Percentiles rank a stretch among this genome's conserved stretches.
Evolutionary conservation across 1,284 basidiomycete species (phyloP).

Genomic region (Athelia sp.): DNA sequence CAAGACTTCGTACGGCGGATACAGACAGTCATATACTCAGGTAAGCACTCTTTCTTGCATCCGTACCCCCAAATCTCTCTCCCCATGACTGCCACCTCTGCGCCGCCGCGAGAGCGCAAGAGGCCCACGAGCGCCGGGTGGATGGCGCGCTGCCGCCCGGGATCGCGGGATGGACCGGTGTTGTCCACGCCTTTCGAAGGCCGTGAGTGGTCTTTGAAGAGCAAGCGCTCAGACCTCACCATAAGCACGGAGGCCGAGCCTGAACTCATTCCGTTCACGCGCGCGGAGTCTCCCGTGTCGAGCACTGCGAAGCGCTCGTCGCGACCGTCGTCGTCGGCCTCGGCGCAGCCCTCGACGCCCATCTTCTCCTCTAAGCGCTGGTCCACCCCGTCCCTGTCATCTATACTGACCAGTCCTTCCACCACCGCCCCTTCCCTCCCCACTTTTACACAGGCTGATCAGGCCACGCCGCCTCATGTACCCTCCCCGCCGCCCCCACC

Average conservation of each 20-base stretch:
- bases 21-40: neutral
- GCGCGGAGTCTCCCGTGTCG: neutral
- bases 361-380: neutral
- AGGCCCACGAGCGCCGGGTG: neutral
- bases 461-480: neutral
- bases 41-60: neutral
- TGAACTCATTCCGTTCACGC: neutral
- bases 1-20: neutral
- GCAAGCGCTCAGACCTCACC: neutral
- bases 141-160: neutral
- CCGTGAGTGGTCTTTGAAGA: neutral
- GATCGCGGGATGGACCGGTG: neutral
- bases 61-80: neutral
- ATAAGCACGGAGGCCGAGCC: neutral
- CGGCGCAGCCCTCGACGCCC: too few species aligned
- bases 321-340: too few species aligned
- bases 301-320: neutral
- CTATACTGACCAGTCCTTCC: neutral
- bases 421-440: neutral
- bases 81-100: neutral
- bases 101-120: neutral
- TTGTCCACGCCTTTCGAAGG: neutral
- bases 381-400: neutral
- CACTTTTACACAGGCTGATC: neutral
- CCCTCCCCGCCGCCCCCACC: conserved; percentile 1